phyloP scores from a whole-genome alignment of 805 yeast species.

The Babjeviella inositovora region DNA sequence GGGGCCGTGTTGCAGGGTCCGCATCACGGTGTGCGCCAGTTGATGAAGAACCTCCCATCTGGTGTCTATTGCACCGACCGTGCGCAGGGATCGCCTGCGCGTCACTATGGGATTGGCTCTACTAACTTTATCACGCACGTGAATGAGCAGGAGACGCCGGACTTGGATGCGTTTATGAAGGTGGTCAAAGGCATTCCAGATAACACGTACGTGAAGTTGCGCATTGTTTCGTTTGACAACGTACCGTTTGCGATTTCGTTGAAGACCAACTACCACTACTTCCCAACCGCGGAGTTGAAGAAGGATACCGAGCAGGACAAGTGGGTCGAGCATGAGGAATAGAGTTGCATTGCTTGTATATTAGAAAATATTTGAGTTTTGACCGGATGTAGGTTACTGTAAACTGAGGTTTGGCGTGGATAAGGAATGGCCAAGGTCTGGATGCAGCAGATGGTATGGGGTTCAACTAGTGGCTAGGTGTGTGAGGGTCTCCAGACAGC shows the following conservation, averaged over 20 bases:
- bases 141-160: slow-evolving; percentile 60
- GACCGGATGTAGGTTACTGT: no score
- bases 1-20: slow-evolving; percentile 78
- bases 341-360: no score
- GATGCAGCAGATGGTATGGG: no score
- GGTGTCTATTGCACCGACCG: slow-evolving; percentile 70
- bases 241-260: slow-evolving; percentile 76
- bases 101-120: slow-evolving; percentile 62
- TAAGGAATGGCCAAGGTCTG: no score
- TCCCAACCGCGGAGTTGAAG: slow-evolving; percentile 34
- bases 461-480: no score
- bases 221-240: slow-evolving; percentile 73
- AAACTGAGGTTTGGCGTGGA: no score
- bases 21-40: slow-evolving; percentile 86
- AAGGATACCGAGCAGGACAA: slow-evolving; percentile 9
- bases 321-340: no score
- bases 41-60: slow-evolving; percentile 62
- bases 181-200: slow-evolving; percentile 64
- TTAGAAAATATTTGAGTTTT: no score
- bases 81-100: slow-evolving; percentile 74
- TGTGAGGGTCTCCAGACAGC: no score
- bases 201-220: slow-evolving; percentile 63
- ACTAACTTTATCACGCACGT: slow-evolving; percentile 85
- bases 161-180: slow-evolving; percentile 46
- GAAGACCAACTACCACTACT: slow-evolving; percentile 81